phyloP scores from a whole-genome alignment of 2,329 filamentous ascomycete species.

The Xylariaceae sp. region DNA sequence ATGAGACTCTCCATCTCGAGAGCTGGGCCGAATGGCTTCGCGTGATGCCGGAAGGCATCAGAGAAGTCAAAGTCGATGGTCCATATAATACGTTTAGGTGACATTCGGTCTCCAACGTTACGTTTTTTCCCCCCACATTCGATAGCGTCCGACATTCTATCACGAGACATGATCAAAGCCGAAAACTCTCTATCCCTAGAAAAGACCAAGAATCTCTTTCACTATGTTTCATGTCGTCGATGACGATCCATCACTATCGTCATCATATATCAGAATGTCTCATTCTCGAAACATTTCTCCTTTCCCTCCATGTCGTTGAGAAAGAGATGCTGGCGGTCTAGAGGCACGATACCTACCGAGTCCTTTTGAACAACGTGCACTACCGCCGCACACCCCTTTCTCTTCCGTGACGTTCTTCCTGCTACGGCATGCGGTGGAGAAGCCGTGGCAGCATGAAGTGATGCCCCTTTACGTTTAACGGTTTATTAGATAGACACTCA shows the following conservation, averaged over 20 bases:
- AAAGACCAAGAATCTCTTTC: constrained; percentile 15
- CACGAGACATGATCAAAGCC: constrained; percentile 24
- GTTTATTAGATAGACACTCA: neutral
- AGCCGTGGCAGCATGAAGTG: neutral
- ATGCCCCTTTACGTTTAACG: neutral
- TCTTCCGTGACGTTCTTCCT: neutral
- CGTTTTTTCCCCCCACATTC: constrained; percentile 14
- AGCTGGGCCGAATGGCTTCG: constrained; percentile 62
- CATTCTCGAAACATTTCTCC: constrained; percentile 7
- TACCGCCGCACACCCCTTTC: neutral
- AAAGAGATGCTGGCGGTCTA: neutral
- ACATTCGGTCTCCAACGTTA: constrained; percentile 27
- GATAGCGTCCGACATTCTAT: constrained; percentile 14
- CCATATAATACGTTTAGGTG: constrained; percentile 49
- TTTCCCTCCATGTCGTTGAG: constrained; percentile 4
- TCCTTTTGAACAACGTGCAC: neutral
- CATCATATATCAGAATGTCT: constrained; percentile 19
- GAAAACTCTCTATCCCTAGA: constrained; percentile 18
- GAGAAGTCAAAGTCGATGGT: constrained; percentile 58
- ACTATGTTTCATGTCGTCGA: constrained; percentile 16
- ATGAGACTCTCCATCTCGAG: constrained; percentile 55
- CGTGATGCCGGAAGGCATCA: constrained; percentile 59
- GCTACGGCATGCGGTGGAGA: neutral
- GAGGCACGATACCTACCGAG: neutral
- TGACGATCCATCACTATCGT: too few species aligned